These are phyloP conservation scores for Pleurotus giganteus DNA, from an alignment of 768 basidiomycete genomes.

Conservation along the genomic window DNA sequence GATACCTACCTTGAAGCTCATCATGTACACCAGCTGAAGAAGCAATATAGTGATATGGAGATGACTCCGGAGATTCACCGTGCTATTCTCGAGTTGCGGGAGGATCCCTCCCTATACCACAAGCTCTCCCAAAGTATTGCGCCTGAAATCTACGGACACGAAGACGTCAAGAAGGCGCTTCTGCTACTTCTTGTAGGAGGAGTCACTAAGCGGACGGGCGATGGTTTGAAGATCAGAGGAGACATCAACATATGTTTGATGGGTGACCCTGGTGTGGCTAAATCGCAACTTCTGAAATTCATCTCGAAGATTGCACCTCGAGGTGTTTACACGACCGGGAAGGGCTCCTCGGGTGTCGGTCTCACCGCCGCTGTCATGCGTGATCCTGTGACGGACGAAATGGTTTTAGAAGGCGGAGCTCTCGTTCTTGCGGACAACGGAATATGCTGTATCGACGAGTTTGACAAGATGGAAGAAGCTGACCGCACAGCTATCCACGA, in stretches of 20 bases:
- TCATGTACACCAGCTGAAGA: slow-evolving; percentile 91
- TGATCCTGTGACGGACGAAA: slow-evolving; percentile 98
- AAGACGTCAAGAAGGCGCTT: slow-evolving; percentile 96
- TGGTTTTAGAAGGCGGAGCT: slow-evolving; percentile 99
- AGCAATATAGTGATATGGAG: slow-evolving; percentile 96
- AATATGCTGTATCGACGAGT: slow-evolving; percentile 99
- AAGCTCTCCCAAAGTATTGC: slow-evolving; percentile 93
- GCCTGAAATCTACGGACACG: slow-evolving; percentile 97
- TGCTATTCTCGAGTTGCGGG: slow-evolving; percentile 63
- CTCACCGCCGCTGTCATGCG: slow-evolving; percentile 98
- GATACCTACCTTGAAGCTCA: slow-evolving; percentile 96
- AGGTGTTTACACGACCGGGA: slow-evolving; percentile 97
- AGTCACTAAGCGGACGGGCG: slow-evolving; percentile 91
- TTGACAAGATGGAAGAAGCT: slow-evolving; percentile 99
- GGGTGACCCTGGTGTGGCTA: slow-evolving; percentile 99
- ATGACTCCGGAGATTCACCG: slow-evolving; percentile 79
- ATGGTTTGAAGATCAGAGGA: slow-evolving; percentile 98
- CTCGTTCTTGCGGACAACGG: slow-evolving; percentile 98
- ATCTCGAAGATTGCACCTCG: slow-evolving; percentile 98
- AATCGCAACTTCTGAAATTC: slow-evolving; percentile 95
- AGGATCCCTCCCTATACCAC: slow-evolving; percentile 79
- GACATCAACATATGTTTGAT: slow-evolving; percentile 97
- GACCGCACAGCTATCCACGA: slow-evolving; percentile 99
- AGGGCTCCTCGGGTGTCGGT: slow-evolving; percentile 98
- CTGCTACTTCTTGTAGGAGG: slow-evolving; percentile 92